Evolutionary conservation across 371 early-diverging fungal genomes (phyloP).

Genomic region (Parasitella parasitica): DNA sequence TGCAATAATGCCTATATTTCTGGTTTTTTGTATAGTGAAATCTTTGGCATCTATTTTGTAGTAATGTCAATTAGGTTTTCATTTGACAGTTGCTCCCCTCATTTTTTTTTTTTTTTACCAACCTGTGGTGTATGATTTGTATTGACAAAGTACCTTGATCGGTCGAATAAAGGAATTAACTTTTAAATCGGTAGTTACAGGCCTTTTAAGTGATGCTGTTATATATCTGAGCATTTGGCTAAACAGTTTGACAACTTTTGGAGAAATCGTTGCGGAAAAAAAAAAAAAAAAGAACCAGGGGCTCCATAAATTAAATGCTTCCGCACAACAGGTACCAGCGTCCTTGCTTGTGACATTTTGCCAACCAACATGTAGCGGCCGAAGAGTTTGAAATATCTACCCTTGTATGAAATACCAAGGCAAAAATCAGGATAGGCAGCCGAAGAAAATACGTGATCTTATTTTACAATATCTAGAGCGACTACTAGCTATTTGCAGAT

Average conservation of each 20-base stretch:
- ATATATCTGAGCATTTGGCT: constrained; percentile 7
- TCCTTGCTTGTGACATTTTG: neutral
- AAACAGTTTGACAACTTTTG: neutral
- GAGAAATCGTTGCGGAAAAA: neutral
- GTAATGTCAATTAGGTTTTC: neutral
- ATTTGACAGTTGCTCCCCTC: neutral
- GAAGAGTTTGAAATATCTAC: too few relatives aligned
- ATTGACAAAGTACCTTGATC: neutral
- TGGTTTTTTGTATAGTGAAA: constrained; percentile 61
- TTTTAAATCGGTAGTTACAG: neutral
- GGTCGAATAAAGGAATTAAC: neutral
- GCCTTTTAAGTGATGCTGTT: neutral
- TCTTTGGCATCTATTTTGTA: constrained; percentile 47
- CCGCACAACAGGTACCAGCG: neutral
- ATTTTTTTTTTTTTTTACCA: neutral
- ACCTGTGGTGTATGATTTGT: constrained; percentile 17
- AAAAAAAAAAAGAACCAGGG: neutral
- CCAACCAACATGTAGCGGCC: too few relatives aligned
- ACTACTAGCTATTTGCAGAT: too few relatives aligned
- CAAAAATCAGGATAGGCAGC: too few relatives aligned
- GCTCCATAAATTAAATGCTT: neutral
- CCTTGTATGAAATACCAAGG: too few relatives aligned
- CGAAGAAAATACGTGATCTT: too few relatives aligned
- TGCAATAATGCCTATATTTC: constrained; percentile 96
- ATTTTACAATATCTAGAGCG: too few relatives aligned